Conservation (phyloP, 208 protist genomes). For the Tritrichomonas musculus region DNA sequence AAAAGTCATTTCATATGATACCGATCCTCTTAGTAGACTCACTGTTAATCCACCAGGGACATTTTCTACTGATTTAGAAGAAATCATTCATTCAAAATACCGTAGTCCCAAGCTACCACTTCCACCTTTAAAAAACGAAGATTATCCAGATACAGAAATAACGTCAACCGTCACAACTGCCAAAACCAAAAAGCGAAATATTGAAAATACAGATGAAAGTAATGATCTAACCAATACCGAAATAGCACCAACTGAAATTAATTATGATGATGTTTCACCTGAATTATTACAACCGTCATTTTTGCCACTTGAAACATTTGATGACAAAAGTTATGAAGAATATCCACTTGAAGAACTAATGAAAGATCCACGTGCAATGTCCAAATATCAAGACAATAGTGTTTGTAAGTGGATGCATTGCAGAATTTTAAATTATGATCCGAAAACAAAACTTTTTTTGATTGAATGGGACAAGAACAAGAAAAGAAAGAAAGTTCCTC, state of each 20-base stretch:
- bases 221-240: too few relatives aligned
- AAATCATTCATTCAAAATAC: not conserved
- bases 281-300: not conserved
- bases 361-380: not conserved
- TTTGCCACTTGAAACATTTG: conserved; percentile 11
- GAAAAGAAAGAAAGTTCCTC: not conserved
- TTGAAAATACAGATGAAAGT: not conserved
- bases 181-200: too few relatives aligned
- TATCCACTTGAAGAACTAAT: not conserved
- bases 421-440: not conserved
- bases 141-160: not conserved
- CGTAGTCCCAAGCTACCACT: not conserved
- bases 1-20: not conserved
- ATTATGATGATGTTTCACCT: not conserved
- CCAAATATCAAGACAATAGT: not conserved
- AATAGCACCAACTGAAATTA: too few relatives aligned
- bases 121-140: not conserved
- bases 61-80: not conserved
- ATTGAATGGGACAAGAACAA: not conserved
- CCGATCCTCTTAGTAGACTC: not conserved
- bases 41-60: not conserved
- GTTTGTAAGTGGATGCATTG: not conserved
- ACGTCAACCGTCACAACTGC: too few relatives aligned
- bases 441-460: not conserved
- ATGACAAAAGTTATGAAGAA: not conserved